These are phyloP conservation scores for Litsea cubeba DNA, from an alignment of 164 flowering plant genomes.

Conservation along the genomic window DNA sequence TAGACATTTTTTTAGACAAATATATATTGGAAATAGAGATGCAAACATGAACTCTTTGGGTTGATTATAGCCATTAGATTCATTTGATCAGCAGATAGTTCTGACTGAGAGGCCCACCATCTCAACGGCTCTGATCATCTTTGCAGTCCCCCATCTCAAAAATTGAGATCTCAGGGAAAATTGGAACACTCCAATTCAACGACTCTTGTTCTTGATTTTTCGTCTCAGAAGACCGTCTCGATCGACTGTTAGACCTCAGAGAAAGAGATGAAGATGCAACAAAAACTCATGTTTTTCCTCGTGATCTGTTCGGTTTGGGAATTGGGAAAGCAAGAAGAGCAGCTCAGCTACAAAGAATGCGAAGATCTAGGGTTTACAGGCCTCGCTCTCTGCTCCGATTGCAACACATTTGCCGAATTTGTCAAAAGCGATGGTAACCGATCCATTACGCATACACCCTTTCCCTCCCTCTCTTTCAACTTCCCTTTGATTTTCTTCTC, in stretches of 20 bases:
- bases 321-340: constrained; percentile 19
- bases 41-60: too few species aligned
- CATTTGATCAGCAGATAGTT: too few species aligned
- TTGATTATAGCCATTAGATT: too few species aligned
- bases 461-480: background rate
- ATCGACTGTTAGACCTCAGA: background rate
- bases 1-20: too few species aligned
- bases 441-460: background rate
- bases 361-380: constrained; percentile 85
- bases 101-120: too few species aligned
- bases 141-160: background rate
- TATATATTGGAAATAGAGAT: too few species aligned
- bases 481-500: background rate
- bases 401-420: constrained; percentile 72
- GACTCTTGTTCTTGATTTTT: too few species aligned
- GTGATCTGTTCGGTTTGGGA: constrained; percentile 1
- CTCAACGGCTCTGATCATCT: background rate
- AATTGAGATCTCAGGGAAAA: background rate
- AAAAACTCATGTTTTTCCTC: background rate
- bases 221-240: too few species aligned
- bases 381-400: constrained; percentile 90
- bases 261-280: background rate
- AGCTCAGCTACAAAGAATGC: constrained; percentile 63
- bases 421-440: constrained; percentile 66
- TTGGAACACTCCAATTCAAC: too few species aligned